Conservation (phyloP, 1,139 yeast genomes). For the Geotrichum candidum region DNA sequence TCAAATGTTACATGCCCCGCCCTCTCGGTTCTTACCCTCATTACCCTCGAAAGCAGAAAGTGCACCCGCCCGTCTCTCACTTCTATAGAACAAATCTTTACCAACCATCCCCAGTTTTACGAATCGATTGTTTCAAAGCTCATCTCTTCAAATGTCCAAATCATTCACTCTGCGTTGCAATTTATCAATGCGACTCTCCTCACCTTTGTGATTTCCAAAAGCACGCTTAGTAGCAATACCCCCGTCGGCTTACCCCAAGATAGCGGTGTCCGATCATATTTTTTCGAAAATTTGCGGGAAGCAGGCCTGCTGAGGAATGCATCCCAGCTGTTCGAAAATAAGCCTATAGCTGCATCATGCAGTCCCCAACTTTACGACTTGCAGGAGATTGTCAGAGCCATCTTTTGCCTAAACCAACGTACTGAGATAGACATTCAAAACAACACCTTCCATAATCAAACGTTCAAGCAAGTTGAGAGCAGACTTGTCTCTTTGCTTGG, state of each 20-base stretch:
- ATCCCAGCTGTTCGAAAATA: slow-evolving; percentile 27
- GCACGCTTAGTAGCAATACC: not conserved
- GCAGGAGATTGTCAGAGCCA: slow-evolving; percentile 28
- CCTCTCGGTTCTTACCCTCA: slow-evolving; percentile 26
- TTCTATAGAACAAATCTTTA: slow-evolving; percentile 22
- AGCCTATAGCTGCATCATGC: slow-evolving; percentile 26
- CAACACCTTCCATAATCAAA: slow-evolving; percentile 21
- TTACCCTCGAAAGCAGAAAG: slow-evolving; percentile 25
- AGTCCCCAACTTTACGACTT: slow-evolving; percentile 28
- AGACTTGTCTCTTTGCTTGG: slow-evolving; percentile 27
- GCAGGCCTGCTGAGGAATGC: slow-evolving; percentile 27
- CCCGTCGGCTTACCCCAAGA: not conserved
- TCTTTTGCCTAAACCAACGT: slow-evolving; percentile 23
- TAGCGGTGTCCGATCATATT: slow-evolving; percentile 22
- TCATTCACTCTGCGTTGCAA: slow-evolving; percentile 27
- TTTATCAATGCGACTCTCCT: slow-evolving; percentile 25
- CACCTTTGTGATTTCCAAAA: slow-evolving; percentile 23
- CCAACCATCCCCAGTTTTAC: slow-evolving; percentile 20
- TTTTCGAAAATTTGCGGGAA: slow-evolving; percentile 23
- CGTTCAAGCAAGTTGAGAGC: slow-evolving; percentile 23
- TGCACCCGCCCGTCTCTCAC: slow-evolving; percentile 23
- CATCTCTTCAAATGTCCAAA: slow-evolving; percentile 23
- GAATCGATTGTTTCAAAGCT: slow-evolving; percentile 25
- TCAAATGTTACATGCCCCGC: slow-evolving; percentile 28
- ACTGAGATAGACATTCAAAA: slow-evolving; percentile 20